phyloP scores from a whole-genome alignment of 495 filamentous ascomycete species.

The Penicillium taxi region DNA sequence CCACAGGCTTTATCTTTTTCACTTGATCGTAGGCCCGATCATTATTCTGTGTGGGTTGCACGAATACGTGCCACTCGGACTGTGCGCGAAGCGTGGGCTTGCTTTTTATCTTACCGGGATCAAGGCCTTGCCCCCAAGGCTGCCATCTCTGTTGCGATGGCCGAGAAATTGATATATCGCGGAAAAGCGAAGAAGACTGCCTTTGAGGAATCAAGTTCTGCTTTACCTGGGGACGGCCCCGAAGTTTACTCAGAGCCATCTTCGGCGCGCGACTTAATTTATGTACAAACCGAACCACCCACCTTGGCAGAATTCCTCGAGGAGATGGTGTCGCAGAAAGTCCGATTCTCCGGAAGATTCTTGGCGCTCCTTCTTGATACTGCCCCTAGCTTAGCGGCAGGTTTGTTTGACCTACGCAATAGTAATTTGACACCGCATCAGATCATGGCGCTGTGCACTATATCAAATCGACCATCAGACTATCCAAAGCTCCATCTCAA shows the following conservation, averaged over 20 bases:
- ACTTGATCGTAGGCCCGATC: conserved; percentile 1
- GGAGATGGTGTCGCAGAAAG: conserved; percentile 43
- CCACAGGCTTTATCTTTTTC: conserved; percentile 13
- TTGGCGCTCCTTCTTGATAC: conserved; percentile 42
- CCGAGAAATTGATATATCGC: conserved; percentile 48
- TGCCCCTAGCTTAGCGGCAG: conserved; percentile 30
- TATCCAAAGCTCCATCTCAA: conserved; percentile 11
- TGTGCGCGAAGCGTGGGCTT: conserved; percentile 63
- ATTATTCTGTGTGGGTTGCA: conserved; percentile 46
- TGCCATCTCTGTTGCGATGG: conserved; percentile 51
- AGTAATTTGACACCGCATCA: conserved; percentile 29
- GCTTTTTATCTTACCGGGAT: conserved; percentile 51
- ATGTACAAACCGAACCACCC: conserved; percentile 49
- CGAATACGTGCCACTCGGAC: conserved; percentile 60
- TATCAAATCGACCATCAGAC: conserved; percentile 12
- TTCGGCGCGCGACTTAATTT: conserved; percentile 51
- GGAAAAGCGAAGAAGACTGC: conserved; percentile 19
- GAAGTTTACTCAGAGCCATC: conserved; percentile 50
- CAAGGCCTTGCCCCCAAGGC: conserved; percentile 22
- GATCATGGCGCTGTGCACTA: conserved; percentile 26
- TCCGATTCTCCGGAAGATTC: conserved; percentile 36
- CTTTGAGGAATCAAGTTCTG: conserved; percentile 16
- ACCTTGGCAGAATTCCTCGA: conserved; percentile 44
- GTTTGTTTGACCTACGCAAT: conserved; percentile 34
- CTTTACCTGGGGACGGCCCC: conserved; percentile 52